Percentiles rank a stretch among this genome's conserved stretches.
phyloP scores from a whole-genome alignment of 441 rosid species.

The Melastoma candidum region DNA sequence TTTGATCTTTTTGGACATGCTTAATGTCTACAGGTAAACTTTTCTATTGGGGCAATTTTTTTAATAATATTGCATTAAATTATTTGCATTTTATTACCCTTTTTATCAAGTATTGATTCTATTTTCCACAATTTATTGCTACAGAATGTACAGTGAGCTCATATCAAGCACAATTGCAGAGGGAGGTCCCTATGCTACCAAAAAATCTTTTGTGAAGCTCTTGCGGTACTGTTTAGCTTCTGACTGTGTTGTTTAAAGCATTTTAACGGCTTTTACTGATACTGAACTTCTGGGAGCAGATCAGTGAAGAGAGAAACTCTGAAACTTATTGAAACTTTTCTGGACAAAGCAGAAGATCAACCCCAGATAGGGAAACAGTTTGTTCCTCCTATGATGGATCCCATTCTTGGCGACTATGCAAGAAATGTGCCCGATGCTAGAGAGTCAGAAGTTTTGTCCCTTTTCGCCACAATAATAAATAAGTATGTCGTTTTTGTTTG shows the following conservation, averaged over 20 bases:
- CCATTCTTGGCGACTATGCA: conserved; percentile 94
- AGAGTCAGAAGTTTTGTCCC: conserved; percentile 99
- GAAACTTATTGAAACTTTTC: conserved; percentile 95
- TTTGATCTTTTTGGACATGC: conserved; percentile 95
- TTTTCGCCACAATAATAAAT: conserved; percentile 97
- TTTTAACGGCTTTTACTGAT: conserved; percentile 9
- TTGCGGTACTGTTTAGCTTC: conserved; percentile 43
- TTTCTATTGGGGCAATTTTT: neutral
- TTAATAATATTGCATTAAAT: too few relatives aligned
- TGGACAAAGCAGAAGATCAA: conserved; percentile 99
- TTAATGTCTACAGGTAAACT: conserved; percentile 87
- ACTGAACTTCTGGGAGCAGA: conserved; percentile 32
- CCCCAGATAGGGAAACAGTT: conserved; percentile 97
- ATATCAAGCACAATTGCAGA: conserved; percentile 86
- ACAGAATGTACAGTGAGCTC: conserved; percentile 99
- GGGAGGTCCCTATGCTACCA: conserved; percentile 95
- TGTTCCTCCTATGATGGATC: conserved; percentile 99
- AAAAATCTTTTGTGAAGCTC: conserved; percentile 90
- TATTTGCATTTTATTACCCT: too few relatives aligned
- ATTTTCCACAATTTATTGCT: conserved; percentile 7
- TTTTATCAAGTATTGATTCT: too few relatives aligned
- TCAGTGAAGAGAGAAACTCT: conserved; percentile 99
- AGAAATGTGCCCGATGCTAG: conserved; percentile 99
- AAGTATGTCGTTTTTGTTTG: conserved; percentile 38
- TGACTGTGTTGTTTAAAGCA: neutral